Conservation (phyloP, 192 early-diverging fungal genomes). For the Backusella circina region DNA sequence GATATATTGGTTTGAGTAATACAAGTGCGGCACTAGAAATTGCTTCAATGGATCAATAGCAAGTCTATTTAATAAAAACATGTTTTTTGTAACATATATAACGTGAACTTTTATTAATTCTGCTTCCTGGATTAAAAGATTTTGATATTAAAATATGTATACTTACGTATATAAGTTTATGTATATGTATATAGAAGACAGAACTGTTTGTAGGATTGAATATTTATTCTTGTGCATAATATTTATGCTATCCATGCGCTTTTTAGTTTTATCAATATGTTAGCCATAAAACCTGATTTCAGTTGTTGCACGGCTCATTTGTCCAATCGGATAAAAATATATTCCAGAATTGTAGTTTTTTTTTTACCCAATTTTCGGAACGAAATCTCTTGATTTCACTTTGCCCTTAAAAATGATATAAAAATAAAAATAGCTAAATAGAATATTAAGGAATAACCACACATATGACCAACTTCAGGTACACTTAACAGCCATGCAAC, state of each 20-base stretch:
- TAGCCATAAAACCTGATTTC: not conserved
- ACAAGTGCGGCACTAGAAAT: not conserved
- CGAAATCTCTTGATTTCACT: not conserved
- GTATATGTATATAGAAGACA: not conserved
- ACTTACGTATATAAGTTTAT: not conserved
- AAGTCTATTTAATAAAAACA: not conserved
- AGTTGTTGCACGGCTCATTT: not conserved
- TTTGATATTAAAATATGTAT: not conserved
- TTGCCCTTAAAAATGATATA: not conserved
- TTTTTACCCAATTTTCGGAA: conserved; percentile 3
- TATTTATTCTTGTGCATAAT: not conserved
- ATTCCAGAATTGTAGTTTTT: not conserved
- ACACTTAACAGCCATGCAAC: not conserved
- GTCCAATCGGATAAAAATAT: not conserved
- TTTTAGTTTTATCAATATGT: not conserved
- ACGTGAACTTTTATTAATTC: not conserved
- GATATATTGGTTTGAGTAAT: not conserved
- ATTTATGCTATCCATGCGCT: not conserved
- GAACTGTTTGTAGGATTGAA: not conserved
- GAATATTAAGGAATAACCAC: not conserved
- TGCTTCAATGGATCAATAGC: not conserved
- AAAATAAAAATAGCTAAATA: not conserved
- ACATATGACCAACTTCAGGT: not conserved
- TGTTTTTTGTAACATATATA: not conserved
- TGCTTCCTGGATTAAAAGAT: not conserved